Evolutionary conservation across 2,329 filamentous ascomycete genomes (phyloP).

Genomic region (Penicillium sp.): DNA sequence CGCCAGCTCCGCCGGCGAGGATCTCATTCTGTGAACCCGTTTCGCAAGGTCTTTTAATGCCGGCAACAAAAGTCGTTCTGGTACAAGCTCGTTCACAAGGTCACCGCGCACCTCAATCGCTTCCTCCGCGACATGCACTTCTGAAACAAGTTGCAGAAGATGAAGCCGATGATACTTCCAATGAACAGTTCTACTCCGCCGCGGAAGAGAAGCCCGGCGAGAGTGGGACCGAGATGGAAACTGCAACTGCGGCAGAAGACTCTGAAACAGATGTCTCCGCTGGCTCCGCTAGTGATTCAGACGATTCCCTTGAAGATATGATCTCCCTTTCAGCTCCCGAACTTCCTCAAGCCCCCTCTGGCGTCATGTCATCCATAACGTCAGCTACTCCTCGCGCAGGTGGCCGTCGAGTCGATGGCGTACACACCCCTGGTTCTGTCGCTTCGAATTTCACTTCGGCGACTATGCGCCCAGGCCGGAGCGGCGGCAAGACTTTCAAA

Average conservation of each 20-base stretch:
- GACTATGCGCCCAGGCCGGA: conserved; percentile 71
- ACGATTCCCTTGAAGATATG: conserved; percentile 90
- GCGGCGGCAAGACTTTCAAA: conserved; percentile 77
- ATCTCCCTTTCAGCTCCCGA: conserved; percentile 82
- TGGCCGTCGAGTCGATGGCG: conserved; percentile 68
- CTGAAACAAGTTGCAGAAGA: conserved; percentile 60
- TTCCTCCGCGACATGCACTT: conserved; percentile 49
- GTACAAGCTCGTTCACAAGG: conserved; percentile 51
- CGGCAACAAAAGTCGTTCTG: conserved; percentile 79
- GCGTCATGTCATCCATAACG: conserved; percentile 74
- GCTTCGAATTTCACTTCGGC: conserved; percentile 85
- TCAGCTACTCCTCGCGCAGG: conserved; percentile 76
- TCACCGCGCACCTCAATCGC: conserved; percentile 42
- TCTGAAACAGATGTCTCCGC: conserved; percentile 56
- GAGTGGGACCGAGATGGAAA: conserved; percentile 50
- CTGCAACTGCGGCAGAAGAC: conserved; percentile 57
- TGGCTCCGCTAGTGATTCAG: conserved; percentile 69
- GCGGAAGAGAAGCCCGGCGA: conserved; percentile 67
- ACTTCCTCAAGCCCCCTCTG: conserved; percentile 72
- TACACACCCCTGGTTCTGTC: conserved; percentile 80
- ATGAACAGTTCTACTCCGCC: conserved; percentile 89
- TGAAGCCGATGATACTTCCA: conserved; percentile 75
- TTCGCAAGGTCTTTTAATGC: conserved; percentile 75
- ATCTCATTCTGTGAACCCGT: conserved; percentile 94
- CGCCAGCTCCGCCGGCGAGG: conserved; percentile 77